phyloP scores from a whole-genome alignment of 2,329 filamentous ascomycete species.

The Xylaria sp. region DNA sequence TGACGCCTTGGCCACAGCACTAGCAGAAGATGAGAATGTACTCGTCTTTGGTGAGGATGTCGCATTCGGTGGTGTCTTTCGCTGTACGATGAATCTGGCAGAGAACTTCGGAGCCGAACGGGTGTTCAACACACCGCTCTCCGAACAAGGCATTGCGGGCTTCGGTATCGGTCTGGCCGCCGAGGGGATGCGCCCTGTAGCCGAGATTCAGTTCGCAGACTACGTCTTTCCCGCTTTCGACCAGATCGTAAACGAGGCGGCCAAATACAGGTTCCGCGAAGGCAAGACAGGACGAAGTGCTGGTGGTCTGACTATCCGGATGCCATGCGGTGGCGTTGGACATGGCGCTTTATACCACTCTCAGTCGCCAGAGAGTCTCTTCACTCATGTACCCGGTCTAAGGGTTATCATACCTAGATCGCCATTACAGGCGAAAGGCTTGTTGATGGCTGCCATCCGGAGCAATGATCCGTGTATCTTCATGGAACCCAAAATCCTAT shows the following conservation, averaged over 20 bases:
- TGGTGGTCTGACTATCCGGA: slow-evolving; percentile 78
- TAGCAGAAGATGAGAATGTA: slow-evolving; percentile 78
- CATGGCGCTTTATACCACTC: slow-evolving; percentile 86
- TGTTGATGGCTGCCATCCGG: slow-evolving; percentile 71
- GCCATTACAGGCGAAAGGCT: slow-evolving; percentile 80
- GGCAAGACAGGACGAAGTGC: slow-evolving; percentile 53
- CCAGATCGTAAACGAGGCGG: slow-evolving; percentile 88
- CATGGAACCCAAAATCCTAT: slow-evolving; percentile 91
- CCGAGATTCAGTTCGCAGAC: slow-evolving; percentile 94
- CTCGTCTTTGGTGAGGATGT: slow-evolving; percentile 95
- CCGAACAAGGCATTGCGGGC: slow-evolving; percentile 89
- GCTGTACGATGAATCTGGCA: slow-evolving; percentile 85
- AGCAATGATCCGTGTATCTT: slow-evolving; percentile 85
- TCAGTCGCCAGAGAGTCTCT: slow-evolving; percentile 82
- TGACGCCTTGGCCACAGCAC: slow-evolving; percentile 74
- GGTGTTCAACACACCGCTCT: slow-evolving; percentile 94
- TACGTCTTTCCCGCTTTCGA: slow-evolving; percentile 93
- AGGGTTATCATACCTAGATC: slow-evolving; percentile 82
- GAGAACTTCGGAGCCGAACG: slow-evolving; percentile 81
- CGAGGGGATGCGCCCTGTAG: slow-evolving; percentile 86
- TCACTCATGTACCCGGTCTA: slow-evolving; percentile 81
- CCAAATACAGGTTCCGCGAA: slow-evolving; percentile 78
- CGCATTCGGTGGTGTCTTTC: slow-evolving; percentile 92
- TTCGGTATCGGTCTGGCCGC: slow-evolving; percentile 88
- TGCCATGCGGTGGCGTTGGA: slow-evolving; percentile 86